phyloP scores from a whole-genome alignment of 2,329 filamentous ascomycete species.

The Chlorencoelia australis region DNA sequence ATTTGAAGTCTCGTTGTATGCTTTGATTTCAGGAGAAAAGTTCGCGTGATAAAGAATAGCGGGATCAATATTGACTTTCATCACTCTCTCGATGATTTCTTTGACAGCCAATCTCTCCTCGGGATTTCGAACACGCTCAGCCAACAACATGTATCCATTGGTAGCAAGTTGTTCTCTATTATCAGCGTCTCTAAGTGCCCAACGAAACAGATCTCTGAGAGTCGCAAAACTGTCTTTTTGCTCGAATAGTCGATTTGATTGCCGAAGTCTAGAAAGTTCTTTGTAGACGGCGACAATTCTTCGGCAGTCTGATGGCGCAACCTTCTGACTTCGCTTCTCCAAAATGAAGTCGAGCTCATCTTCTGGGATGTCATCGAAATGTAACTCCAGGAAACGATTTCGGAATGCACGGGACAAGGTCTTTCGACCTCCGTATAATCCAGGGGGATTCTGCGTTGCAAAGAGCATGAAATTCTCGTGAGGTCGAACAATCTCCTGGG shows the following conservation, averaged over 20 bases:
- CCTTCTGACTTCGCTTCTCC: slow-evolving; percentile 73
- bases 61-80: slow-evolving; percentile 76
- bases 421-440: slow-evolving; percentile 90
- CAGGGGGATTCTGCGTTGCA: slow-evolving; percentile 93
- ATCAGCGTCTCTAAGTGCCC: slow-evolving; percentile 79
- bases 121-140: slow-evolving; percentile 83
- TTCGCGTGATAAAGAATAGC: slow-evolving; percentile 59
- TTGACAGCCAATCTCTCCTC: slow-evolving; percentile 82
- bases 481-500: slow-evolving; percentile 84
- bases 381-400: slow-evolving; percentile 91
- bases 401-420: slow-evolving; percentile 88
- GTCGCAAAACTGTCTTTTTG: slow-evolving; percentile 97
- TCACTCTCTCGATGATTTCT: slow-evolving; percentile 76
- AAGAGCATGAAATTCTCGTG: slow-evolving; percentile 97
- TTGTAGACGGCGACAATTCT: slow-evolving; percentile 91
- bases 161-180: slow-evolving; percentile 79
- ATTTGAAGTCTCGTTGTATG: slow-evolving; percentile 37
- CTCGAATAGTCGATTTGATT: slow-evolving; percentile 87
- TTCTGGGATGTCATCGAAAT: slow-evolving; percentile 97
- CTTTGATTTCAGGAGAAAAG: slow-evolving; percentile 44
- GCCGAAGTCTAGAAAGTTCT: slow-evolving; percentile 79
- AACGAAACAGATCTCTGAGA: slow-evolving; percentile 87
- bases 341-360: slow-evolving; percentile 87
- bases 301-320: slow-evolving; percentile 82
- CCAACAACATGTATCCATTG: slow-evolving; percentile 94